Base-by-base conservation (phyloP, 305 asterid genomes). In the Rubia balearica region DNA sequence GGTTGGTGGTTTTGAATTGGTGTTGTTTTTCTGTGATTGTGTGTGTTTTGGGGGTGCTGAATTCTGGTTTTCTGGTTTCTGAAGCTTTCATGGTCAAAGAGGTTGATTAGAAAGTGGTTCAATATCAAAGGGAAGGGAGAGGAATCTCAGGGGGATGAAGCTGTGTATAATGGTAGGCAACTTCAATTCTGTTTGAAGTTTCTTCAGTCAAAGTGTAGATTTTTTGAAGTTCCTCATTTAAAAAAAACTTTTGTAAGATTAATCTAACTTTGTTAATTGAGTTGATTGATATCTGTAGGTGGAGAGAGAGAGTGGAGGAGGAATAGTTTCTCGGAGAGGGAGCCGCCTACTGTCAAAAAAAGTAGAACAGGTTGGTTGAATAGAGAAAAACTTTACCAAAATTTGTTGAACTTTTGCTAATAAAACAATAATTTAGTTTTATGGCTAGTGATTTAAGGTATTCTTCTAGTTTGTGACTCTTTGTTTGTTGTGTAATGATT, bases 41-140 rank as follows among this genome's bases (percentile, higher is more conserved):
- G 48, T 76, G 59, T 70, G 71, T 45, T 71, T 53, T 61, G 55
- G 75, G 42, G 64, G 75, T 72, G 81, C 88, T 89, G 59, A 83
- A 85, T 67, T 81, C 71, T 76, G 76, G 70, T 74, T 70, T 30
- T 76, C 46, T 63, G 42, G 76, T 68, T 75, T 75, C 71, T 81
- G 87, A 78, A 94, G 99, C 87, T 94, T 79, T 94, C 98, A 27
- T 94, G 99, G 99, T 84, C 99, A 14, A 87, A 83, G 87, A 91
- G 79, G 80, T 81, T 93, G 83, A 80, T 94, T 71, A 84, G 96
- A 64, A 94, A 86, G 75, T 91, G 90, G 97, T 89, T 94, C 89
- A 94, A 82, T 77, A 80, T 89, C 89, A 91, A 88, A 81, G 83
- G 85, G 73, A 94, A 89, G 81, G 79, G 82, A 36, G 97, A 87